Percentiles rank a stretch among this genome's conserved stretches.
phyloP scores from a whole-genome alignment of 1,139 yeast genomes.

The Yamadazyma oceani region DNA sequence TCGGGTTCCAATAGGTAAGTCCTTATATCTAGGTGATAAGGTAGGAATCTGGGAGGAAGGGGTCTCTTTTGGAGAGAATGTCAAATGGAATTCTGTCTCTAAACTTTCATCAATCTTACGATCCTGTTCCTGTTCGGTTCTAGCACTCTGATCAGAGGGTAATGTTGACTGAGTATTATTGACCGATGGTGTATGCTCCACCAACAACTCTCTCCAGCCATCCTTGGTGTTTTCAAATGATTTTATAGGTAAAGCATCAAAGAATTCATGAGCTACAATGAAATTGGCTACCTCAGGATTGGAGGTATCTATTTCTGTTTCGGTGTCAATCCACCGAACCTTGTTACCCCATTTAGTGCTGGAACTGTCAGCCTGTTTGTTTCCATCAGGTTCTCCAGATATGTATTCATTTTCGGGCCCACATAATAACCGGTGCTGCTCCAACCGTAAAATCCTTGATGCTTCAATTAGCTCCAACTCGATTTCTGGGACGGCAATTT shows the following conservation, averaged over 20 bases:
- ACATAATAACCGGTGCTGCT: slow-evolving; percentile 57
- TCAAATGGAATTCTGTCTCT: slow-evolving; percentile 55
- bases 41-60: slow-evolving; percentile 63
- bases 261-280: slow-evolving; percentile 81
- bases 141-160: slow-evolving; percentile 15
- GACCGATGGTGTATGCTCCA: slow-evolving; percentile 50
- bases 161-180: slow-evolving; percentile 39
- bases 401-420: slow-evolving; percentile 21
- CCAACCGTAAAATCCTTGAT: slow-evolving; percentile 59
- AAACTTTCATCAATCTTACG: slow-evolving; percentile 16
- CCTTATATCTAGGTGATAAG: slow-evolving; percentile 50
- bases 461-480: slow-evolving; percentile 70
- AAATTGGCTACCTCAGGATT: slow-evolving; percentile 47
- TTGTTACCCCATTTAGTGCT: slow-evolving; percentile 54
- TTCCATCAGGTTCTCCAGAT: slow-evolving; percentile 10
- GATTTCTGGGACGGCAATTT: slow-evolving; percentile 16
- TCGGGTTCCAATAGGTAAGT: slow-evolving; percentile 55
- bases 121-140: slow-evolving; percentile 6
- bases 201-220: slow-evolving; percentile 81
- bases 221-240: slow-evolving; percentile 59
- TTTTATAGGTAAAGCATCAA: slow-evolving; percentile 82
- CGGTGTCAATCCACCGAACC: slow-evolving; percentile 71
- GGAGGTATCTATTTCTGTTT: slow-evolving; percentile 47
- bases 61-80: slow-evolving; percentile 60
- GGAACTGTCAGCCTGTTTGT: slow-evolving; percentile 34